phyloP scores from a whole-genome alignment of 2,329 filamentous ascomycete genomes.

The Aureobasidium sp. region DNA sequence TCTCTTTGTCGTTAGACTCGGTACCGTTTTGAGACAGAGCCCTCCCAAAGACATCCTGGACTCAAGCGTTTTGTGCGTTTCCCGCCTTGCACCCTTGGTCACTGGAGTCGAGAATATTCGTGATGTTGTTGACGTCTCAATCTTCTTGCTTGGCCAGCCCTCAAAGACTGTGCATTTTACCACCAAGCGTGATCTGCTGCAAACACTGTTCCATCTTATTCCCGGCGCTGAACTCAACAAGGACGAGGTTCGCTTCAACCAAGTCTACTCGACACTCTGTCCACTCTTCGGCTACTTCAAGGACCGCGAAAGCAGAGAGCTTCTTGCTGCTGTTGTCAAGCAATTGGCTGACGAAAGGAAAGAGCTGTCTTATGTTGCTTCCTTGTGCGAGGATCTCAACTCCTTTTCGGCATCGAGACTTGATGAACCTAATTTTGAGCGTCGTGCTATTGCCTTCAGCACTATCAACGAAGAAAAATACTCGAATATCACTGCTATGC shows the following conservation, averaged over 20 bases:
- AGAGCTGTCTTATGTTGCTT: slow-evolving; percentile 56
- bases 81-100: slow-evolving; percentile 67
- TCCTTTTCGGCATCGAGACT: slow-evolving; percentile 65
- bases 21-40: slow-evolving; percentile 48
- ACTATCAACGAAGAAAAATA: slow-evolving; percentile 60
- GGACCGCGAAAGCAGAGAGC: slow-evolving; percentile 67
- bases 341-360: slow-evolving; percentile 62
- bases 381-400: slow-evolving; percentile 72
- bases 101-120: slow-evolving; percentile 61
- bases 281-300: slow-evolving; percentile 87
- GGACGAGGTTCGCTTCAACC: slow-evolving; percentile 52
- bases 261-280: slow-evolving; percentile 67
- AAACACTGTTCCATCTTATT: slow-evolving; percentile 75
- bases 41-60: slow-evolving; percentile 69
- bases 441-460: slow-evolving; percentile 69
- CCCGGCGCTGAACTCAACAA: slow-evolving; percentile 54
- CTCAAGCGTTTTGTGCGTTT: slow-evolving; percentile 69
- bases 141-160: slow-evolving; percentile 79
- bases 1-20: slow-evolving; percentile 51
- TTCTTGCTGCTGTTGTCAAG: slow-evolving; percentile 65
- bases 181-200: slow-evolving; percentile 72
- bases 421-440: slow-evolving; percentile 83
- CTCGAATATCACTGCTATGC: slow-evolving; percentile 54
- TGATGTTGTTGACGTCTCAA: slow-evolving; percentile 72
- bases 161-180: slow-evolving; percentile 72